These are phyloP conservation scores for Terfezia boudieri DNA, from an alignment of 495 filamentous ascomycete genomes.

Conservation along the genomic window DNA sequence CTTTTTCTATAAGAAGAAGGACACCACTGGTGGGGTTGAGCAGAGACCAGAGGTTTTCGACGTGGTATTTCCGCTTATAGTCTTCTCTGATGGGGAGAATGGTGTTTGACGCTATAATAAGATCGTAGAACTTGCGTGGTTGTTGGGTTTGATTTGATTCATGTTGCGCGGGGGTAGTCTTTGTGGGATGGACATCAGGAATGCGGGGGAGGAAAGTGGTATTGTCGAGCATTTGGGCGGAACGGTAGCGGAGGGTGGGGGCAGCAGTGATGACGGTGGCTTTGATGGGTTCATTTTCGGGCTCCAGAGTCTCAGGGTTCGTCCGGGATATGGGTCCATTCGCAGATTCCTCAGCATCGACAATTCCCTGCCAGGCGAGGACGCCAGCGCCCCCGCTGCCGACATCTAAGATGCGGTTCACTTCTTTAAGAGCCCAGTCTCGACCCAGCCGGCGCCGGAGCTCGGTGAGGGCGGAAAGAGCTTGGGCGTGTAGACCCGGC, in stretches of 20 bases:
- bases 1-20: conserved; percentile 77
- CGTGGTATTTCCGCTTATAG: conserved; percentile 46
- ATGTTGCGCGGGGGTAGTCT: background rate
- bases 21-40: conserved; percentile 69
- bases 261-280: conserved; percentile 43
- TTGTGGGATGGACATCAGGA: conserved; percentile 34
- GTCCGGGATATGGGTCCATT: conserved; percentile 18
- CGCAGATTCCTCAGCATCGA: conserved; percentile 22
- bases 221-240: conserved; percentile 56
- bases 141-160: conserved; percentile 12
- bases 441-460: conserved; percentile 63
- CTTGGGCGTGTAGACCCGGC: conserved; percentile 56
- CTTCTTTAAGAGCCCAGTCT: conserved; percentile 50
- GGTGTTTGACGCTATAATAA: conserved; percentile 73
- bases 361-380: conserved; percentile 61
- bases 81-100: conserved; percentile 51
- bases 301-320: conserved; percentile 27
- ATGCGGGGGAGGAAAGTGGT: conserved; percentile 81
- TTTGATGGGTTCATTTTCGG: conserved; percentile 24
- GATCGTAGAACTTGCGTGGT: conserved; percentile 58
- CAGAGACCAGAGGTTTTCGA: conserved; percentile 75
- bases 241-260: conserved; percentile 46
- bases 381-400: conserved; percentile 67
- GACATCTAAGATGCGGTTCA: conserved; percentile 54
- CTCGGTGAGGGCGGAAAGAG: conserved; percentile 55